Evolutionary conservation across 2,329 filamentous ascomycete genomes (phyloP).

Genomic region (Truncatella angustata): DNA sequence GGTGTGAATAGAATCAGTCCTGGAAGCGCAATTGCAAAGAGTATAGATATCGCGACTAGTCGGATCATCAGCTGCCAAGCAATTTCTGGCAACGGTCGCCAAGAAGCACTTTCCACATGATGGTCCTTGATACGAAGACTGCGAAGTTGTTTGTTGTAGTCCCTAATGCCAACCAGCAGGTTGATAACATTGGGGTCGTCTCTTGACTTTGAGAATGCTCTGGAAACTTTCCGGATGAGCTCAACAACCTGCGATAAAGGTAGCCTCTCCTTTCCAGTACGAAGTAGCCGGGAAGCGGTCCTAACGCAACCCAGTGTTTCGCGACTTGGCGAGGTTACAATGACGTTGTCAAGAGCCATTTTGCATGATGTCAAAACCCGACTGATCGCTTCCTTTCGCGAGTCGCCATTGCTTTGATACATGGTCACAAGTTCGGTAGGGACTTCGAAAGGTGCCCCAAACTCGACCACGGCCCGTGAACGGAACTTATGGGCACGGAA

Average conservation of each 20-base stretch:
- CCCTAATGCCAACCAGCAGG: slow-evolving; percentile 71
- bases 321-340: slow-evolving; percentile 88
- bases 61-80: slow-evolving; percentile 77
- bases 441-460: slow-evolving; percentile 85
- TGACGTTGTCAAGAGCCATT: slow-evolving; percentile 80
- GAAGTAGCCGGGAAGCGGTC: slow-evolving; percentile 88
- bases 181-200: slow-evolving; percentile 80
- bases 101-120: slow-evolving; percentile 90
- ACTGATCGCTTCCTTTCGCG: slow-evolving; percentile 81
- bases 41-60: slow-evolving; percentile 70
- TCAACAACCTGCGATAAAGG: slow-evolving; percentile 91
- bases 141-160: slow-evolving; percentile 84
- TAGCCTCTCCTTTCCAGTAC: slow-evolving; percentile 88
- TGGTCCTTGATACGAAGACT: slow-evolving; percentile 89
- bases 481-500: slow-evolving; percentile 99
- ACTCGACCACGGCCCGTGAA: slow-evolving; percentile 92
- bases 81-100: slow-evolving; percentile 74
- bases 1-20: slow-evolving; percentile 85
- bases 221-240: slow-evolving; percentile 84
- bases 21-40: slow-evolving; percentile 80
- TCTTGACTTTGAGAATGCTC: slow-evolving; percentile 91
- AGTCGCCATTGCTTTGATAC: slow-evolving; percentile 82
- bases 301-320: slow-evolving; percentile 97
- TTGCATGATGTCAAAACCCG: slow-evolving; percentile 84
- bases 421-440: slow-evolving; percentile 78